Base-by-base conservation (phyloP, 2,329 filamentous ascomycete genomes). In the Diaporthe humulicola region DNA sequence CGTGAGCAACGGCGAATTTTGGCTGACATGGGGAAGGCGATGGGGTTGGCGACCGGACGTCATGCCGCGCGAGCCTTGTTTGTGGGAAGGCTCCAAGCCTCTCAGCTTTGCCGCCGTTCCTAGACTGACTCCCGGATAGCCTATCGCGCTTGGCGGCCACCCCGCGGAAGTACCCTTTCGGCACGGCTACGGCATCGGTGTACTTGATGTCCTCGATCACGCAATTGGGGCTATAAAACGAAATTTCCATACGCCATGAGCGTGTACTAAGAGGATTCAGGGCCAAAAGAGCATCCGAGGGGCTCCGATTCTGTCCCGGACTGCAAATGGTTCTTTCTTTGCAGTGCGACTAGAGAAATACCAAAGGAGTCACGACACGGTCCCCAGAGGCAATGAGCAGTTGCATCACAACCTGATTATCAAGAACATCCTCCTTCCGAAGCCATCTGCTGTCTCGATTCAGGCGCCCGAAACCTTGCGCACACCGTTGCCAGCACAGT, bases 191-290 rank as follows among this genome's bases (percentile, higher is more conserved):
- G 4, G 75, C 70, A 30, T 30, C 57, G 56, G 40, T 54, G 60
- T 76, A 75, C 75, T 61, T 70, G 71, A 52, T 50, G 30, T 36
- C 45, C 45, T 52, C 60, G 48, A 76, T 70, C 75, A 76, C 75
- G 75, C 71, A 71, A 76, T 76, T n/a, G 57, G 66, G 58, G 71
- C 74, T 61, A 61, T 50, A 30, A 42, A 61, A 57, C 48, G 64
- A 70, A 74, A 56, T 70, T 73, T 76, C 73, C 30, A 72, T 69
- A 73, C 73, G 45, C 58, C 70, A 66, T 40, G 57, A 38, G 58
- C 36, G 36, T 52, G 42, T 61, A 40, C 70, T 67, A 52, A 45
- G 19, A 57, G 70, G 52, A 42, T 38, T 30, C 57, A 54, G 57
- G 33, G 33, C 38, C 33, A 42, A 71, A 50, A 33, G 28, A 60